Conservation (phyloP, 2,329 filamentous ascomycete species). For the Pseudogymnoascus sp. region DNA sequence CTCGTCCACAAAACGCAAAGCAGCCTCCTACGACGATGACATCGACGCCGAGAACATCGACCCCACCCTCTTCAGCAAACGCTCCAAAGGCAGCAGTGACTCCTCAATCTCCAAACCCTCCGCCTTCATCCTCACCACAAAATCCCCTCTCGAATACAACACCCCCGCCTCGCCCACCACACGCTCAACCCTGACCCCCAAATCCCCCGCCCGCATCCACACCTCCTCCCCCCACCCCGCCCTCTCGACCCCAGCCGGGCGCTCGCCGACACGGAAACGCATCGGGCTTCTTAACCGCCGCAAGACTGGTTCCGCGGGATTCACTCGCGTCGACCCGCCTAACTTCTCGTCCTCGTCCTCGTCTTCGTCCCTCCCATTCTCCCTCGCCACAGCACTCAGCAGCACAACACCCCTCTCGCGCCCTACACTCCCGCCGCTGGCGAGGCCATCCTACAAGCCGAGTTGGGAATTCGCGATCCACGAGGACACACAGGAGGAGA, state of each 20-base stretch:
- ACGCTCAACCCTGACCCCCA: slow-evolving; percentile 41
- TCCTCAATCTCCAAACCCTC: slow-evolving; percentile 27
- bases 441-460: slow-evolving; percentile 35
- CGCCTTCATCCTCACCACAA: slow-evolving; percentile 24
- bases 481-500: slow-evolving; percentile 82
- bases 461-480: slow-evolving; percentile 92
- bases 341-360: slow-evolving; percentile 41
- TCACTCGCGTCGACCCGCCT: slow-evolving; percentile 64
- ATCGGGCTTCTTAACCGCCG: slow-evolving; percentile 61
- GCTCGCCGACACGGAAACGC: slow-evolving; percentile 64
- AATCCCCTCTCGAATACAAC: slow-evolving; percentile 18
- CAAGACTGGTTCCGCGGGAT: slow-evolving; percentile 47
- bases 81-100: slow-evolving; percentile 43
- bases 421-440: slow-evolving; percentile 21
- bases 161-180: slow-evolving; percentile 12
- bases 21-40: slow-evolving; percentile 36
- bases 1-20: slow-evolving; percentile 47
- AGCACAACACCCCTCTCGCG: slow-evolving; percentile 57
- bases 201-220: slow-evolving; percentile 39
- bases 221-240: slow-evolving; percentile 39
- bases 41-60: slow-evolving; percentile 56
- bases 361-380: slow-evolving; percentile 55
- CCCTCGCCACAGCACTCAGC: slow-evolving; percentile 73
- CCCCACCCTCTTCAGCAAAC: slow-evolving; percentile 43
- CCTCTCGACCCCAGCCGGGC: slow-evolving; percentile 63